Base-by-base conservation (phyloP, 108 stramenopile genomes). In the Chaetoceros muelleri region DNA sequence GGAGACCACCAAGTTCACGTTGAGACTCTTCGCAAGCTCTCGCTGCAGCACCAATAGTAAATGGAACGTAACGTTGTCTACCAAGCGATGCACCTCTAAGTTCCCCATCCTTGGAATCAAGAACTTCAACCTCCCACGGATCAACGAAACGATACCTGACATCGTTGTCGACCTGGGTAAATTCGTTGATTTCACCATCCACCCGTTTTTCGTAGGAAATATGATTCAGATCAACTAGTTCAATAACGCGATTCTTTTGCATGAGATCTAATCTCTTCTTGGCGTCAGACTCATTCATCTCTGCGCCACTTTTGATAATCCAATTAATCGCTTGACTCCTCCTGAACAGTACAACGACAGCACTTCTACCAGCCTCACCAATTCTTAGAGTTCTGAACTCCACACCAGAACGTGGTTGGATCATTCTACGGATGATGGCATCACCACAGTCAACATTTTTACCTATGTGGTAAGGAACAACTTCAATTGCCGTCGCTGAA, bases 111-210 rank as follows among this genome's bases (percentile, higher is more conserved):
- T 80, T 67, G 45, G 69, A 81, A 31, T 78, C 73, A 16, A 93
- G 65, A 26, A 79, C 81, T 64, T 88, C 86, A 0, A 93, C 91
- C 62, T 88, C 87, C 87, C 87, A 93, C 24, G 91, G 91, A 67
- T 93, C 91, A 19, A 93, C 81, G 61, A 93, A 71, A 3, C 91
- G 71, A 65, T 93, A 93, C 0, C 83, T 67, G 50, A 78, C 68
- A 34, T 73, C 74, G 19, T 70, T 62, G 27, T 74, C 54, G 10
- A 45, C 67, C 61, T 20, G 55, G 48, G 28, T 67, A 62, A 53
- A 63, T 48, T 5, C 22, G n/a, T 19, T 27, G 44, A 20, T 46
- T 25, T 61, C 48, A 23, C 55, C 51, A 13, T 55, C 63, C 10
- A 2, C 69, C 50, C 29, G 21, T 65, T 67, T 72, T 49, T 57